Conservation (phyloP, 495 filamentous ascomycete species). For the Lophium mytilinum region DNA sequence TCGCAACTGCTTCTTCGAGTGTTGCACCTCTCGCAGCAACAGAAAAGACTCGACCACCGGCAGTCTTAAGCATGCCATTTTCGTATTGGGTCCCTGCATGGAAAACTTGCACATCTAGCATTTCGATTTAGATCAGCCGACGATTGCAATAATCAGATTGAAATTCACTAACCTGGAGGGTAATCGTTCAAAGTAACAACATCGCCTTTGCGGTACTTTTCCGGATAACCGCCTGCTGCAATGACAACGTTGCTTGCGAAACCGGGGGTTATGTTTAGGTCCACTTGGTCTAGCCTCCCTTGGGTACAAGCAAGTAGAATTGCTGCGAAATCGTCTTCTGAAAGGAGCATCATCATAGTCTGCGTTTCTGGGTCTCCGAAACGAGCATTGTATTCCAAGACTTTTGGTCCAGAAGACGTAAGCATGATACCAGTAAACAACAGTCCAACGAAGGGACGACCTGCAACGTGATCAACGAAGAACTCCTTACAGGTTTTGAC, state of each 20-base stretch:
- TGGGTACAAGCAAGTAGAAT: constrained; percentile 82
- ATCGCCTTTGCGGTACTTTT: constrained; percentile 72
- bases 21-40: constrained; percentile 66
- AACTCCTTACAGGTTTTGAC: not conserved
- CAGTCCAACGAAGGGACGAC: constrained; percentile 71
- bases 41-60: constrained; percentile 88
- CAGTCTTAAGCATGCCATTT: constrained; percentile 57
- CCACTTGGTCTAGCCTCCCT: constrained; percentile 60
- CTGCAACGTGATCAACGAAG: constrained; percentile 14
- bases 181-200: constrained; percentile 53
- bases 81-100: constrained; percentile 78
- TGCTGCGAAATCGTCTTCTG: constrained; percentile 84
- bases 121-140: too few relatives aligned
- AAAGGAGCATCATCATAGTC: constrained; percentile 67
- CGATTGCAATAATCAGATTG: too few relatives aligned
- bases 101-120: constrained; percentile 61
- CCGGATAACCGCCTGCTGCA: constrained; percentile 88
- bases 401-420: constrained; percentile 75
- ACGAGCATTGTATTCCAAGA: constrained; percentile 93
- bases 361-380: constrained; percentile 97
- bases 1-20: constrained; percentile 71
- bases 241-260: constrained; percentile 88
- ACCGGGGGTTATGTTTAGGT: constrained; percentile 55
- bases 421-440: constrained; percentile 97
- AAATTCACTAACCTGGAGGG: constrained; percentile 34